These are phyloP conservation scores for Trametes versicolor DNA, from an alignment of 1,284 basidiomycete species.

Conservation along the genomic window DNA sequence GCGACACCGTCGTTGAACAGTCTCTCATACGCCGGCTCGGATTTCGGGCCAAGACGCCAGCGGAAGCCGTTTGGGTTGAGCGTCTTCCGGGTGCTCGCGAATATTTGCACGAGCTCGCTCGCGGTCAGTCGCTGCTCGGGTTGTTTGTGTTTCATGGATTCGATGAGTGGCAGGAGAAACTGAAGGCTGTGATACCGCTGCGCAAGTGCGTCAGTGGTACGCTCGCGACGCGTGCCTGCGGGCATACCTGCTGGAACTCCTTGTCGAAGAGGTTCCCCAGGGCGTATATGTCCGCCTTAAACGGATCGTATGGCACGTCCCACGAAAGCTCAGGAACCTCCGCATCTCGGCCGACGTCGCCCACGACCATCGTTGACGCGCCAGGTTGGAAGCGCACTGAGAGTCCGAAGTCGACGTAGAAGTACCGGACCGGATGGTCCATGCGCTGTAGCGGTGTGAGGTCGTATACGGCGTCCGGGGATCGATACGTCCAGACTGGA, in stretches of 20 bases:
- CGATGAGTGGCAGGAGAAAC: slow-evolving; percentile 37
- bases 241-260: slow-evolving; percentile 36
- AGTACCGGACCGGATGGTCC: slow-evolving; percentile 39
- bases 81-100: neutral
- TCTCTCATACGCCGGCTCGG: slow-evolving; percentile 20
- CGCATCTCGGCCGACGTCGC: slow-evolving; percentile 35
- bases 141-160: slow-evolving; percentile 32
- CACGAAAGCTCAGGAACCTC: slow-evolving; percentile 43
- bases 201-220: neutral
- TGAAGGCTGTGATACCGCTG: slow-evolving; percentile 25
- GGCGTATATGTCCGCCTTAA: slow-evolving; percentile 43
- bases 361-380: slow-evolving; percentile 22
- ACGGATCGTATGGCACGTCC: slow-evolving; percentile 41
- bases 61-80: slow-evolving; percentile 6
- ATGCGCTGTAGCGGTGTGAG: slow-evolving; percentile 21
- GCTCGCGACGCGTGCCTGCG: neutral
- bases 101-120: slow-evolving; percentile 6
- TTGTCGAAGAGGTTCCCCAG: slow-evolving; percentile 39
- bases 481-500: slow-evolving; percentile 28
- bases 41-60: slow-evolving; percentile 21
- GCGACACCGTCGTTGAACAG: slow-evolving; percentile 25
- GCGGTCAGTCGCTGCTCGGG: slow-evolving; percentile 33
- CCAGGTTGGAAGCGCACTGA: slow-evolving; percentile 31
- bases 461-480: slow-evolving; percentile 24
- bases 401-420: slow-evolving; percentile 44